Base-by-base conservation (phyloP, 176 grass and related monocot species). In the Triticum dicoccoides region DNA sequence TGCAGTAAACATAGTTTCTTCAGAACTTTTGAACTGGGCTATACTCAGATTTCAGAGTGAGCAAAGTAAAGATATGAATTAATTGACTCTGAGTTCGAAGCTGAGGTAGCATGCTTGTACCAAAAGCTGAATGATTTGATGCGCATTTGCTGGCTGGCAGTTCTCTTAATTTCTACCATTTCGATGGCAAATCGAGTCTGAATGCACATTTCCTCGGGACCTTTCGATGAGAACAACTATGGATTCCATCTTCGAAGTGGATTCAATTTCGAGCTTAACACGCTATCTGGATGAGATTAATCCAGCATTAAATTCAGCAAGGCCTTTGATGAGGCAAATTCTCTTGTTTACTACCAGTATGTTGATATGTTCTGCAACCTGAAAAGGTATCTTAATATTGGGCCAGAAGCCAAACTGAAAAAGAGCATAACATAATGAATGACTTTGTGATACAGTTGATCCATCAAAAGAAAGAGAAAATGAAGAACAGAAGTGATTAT, bases 201-300 rank as follows among this genome's bases (percentile, higher is more conserved):
- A 11, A 77, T 63, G 37, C 11, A 83, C 1, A n/a, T 82, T 42
- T 42, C 20, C 65, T 65, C 92, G 89, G 92, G 84, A 91, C 9
- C 59, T 87, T 59, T 56, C 89, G 45, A 91, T 91, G 84, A 94
- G 59, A 80, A 34, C 87, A 69, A 94, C 89, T 39, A 84, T 94
- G 89, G 92, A 94, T 77, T 89, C 92, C 11, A 94, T 94, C 76
- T 91, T 94, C 47, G 24, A 87, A 85, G 81, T 91, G 39, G 87
- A 20, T 87, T 91, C 7, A 87, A 78, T 74, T 59, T 87, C 3
- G 84, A 89, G 21, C 65, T 94, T 18, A 82, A 91, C 81, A 87
- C 81, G 30, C 65, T 91, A 12, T 73, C 56, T 33, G 87, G 86
- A 33, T 87, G 76, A 52, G 69, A 72, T 42, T 18, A 82, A 73